Evolutionary conservation across 257 asterid genomes (phyloP), one percentile per base, ranked within the genome.

Genomic region (Ocimum tenuiflorum): DNA sequence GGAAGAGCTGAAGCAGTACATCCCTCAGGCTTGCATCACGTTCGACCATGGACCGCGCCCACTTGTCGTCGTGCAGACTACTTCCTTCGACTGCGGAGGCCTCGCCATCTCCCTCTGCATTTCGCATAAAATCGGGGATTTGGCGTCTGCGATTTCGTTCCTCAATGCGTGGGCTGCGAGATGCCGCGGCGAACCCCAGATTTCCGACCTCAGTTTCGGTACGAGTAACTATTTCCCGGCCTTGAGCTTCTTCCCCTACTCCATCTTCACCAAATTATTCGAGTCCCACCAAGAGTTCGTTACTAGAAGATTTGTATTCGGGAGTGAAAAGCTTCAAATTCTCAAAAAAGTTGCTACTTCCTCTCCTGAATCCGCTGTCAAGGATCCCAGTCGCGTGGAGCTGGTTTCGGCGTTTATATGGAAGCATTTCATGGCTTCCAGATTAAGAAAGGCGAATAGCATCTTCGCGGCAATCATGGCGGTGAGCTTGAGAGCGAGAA

Each of bases 321-420:
- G 65, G 24, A 68, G 78, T 19, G 69, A 70, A 63, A 75, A 62
- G 2, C 4, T 86, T 31, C 69, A 31, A 1, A 39, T 11, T 23
- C 74, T 65, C 0, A 33, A 29, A 13, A 8, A 6, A 6, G 38
- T 31, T 1, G 74, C 65, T 23, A 36, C 63, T 0, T 27, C 70
- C 0, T 20, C 70, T 3, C n/a, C 14, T 3, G 68, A 47, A 59
- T 72, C 72, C 1, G 17, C 10, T 0, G 47, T 66, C 39, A 63
- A 60, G 8, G 59, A 74, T 59, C 86, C 85, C 1, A 84, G 83
- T 4, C 64, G 87, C 0, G 84, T 86, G 10, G 95, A 84, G 65
- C 77, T 73, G 7, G 79, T 84, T 8, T 72, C 86, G 0, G 71
- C 80, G 4, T 80, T 71, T 15, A 27, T 86, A n/a, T 84, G 85